These are phyloP conservation scores for Saccharomyces paradoxus DNA, from an alignment of 805 yeast genomes.

Conservation along the genomic window DNA sequence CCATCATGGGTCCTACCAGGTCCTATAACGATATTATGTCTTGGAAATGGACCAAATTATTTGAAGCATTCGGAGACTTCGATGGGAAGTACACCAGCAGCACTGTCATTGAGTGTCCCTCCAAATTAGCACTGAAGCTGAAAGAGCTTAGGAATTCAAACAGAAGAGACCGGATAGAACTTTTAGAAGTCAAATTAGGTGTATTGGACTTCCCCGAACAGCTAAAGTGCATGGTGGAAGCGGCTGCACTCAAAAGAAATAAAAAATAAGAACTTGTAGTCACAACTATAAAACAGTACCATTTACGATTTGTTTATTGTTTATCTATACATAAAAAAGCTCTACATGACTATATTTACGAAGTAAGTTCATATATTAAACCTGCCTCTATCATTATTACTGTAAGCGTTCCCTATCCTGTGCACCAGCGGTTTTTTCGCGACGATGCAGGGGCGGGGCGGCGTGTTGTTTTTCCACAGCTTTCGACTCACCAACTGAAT, in stretches of 20 bases:
- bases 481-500: neutral
- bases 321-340: neutral
- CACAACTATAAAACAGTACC: neutral
- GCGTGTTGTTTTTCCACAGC: neutral
- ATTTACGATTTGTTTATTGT: neutral
- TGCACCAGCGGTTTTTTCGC: neutral
- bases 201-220: slow-evolving; percentile 59
- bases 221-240: slow-evolving; percentile 37
- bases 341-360: neutral
- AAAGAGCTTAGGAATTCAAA: slow-evolving; percentile 30
- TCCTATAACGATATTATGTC: slow-evolving; percentile 72
- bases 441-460: neutral
- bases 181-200: slow-evolving; percentile 55
- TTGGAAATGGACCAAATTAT: slow-evolving; percentile 74
- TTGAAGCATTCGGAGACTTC: slow-evolving; percentile 56
- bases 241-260: slow-evolving; percentile 4
- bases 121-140: slow-evolving; percentile 34
- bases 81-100: slow-evolving; percentile 28
- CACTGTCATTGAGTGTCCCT: slow-evolving; percentile 31
- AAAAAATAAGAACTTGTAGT: neutral
- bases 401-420: neutral
- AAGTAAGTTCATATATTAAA: neutral
- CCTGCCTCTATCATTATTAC: neutral
- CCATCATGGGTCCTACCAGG: slow-evolving; percentile 69
- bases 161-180: slow-evolving; percentile 34